A percentile compares a stretch with the other conserved stretches of the same genome.
These are phyloP conservation scores for Saturnispora diversa DNA, from an alignment of 805 yeast species.

Conservation along the genomic window DNA sequence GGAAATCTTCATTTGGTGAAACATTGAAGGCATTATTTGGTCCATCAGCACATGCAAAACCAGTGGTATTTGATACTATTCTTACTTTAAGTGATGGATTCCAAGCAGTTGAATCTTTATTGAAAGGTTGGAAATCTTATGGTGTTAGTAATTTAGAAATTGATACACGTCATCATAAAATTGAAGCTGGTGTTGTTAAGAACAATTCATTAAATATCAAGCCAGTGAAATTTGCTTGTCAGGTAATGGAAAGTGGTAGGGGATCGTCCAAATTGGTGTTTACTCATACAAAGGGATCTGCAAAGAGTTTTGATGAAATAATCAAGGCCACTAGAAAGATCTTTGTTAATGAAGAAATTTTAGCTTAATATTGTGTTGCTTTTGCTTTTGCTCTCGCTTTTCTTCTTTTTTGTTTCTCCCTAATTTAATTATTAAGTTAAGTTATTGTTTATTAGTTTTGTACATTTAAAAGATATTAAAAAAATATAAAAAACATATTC, in stretches of 20 bases:
- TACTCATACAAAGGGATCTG: slow-evolving; percentile 57
- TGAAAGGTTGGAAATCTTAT: slow-evolving; percentile 61
- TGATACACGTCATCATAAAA: slow-evolving; percentile 34
- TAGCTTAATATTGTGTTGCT: slow-evolving; percentile 22
- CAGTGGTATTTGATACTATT: slow-evolving; percentile 28
- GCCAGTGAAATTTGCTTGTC: slow-evolving; percentile 55
- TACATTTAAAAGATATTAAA: background rate
- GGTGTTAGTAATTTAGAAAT: slow-evolving; percentile 52
- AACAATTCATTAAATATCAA: slow-evolving; percentile 54
- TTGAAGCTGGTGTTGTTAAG: slow-evolving; percentile 57
- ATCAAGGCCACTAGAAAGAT: slow-evolving; percentile 59
- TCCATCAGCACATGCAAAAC: slow-evolving; percentile 13
- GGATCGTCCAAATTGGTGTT: slow-evolving; percentile 46
- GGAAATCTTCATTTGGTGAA: slow-evolving; percentile 34
- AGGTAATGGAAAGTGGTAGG: slow-evolving; percentile 35
- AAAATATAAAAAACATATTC: no score
- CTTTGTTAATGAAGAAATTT: slow-evolving; percentile 54
- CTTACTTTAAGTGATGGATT: slow-evolving; percentile 47
- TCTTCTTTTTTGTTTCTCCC: background rate
- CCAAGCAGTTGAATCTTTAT: slow-evolving; percentile 53
- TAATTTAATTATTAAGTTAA: no score
- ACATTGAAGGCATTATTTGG: slow-evolving; percentile 37
- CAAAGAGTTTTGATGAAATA: slow-evolving; percentile 50
- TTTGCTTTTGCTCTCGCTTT: background rate
- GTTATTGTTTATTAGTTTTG: background rate